A percentile compares a stretch with the other conserved stretches of the same genome.
Conservation (phyloP, 179 eudicot species). For the Camellia oleifera region DNA sequence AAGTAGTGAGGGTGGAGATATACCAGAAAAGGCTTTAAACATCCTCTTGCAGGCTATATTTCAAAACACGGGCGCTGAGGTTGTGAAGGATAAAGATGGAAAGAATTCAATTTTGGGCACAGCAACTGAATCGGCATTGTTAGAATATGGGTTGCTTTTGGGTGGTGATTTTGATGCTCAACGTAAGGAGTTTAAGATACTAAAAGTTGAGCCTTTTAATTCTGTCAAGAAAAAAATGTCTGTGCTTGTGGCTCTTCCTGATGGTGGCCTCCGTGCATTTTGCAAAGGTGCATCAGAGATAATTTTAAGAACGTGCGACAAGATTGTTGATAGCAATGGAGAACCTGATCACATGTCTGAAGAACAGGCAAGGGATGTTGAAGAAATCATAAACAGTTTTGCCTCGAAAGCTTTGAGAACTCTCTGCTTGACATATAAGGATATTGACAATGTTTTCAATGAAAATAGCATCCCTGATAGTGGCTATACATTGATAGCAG, state of each 20-base stretch:
- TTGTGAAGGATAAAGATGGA: conserved; percentile 64
- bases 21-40: conserved; percentile 34
- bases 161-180: conserved; percentile 56
- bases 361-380: conserved; percentile 38
- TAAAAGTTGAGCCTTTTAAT: conserved; percentile 77
- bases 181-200: conserved; percentile 38
- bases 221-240: conserved; percentile 89
- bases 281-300: conserved; percentile 97
- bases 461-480: conserved; percentile 45
- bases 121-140: conserved; percentile 83
- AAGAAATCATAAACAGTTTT: conserved; percentile 58
- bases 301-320: conserved; percentile 62
- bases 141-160: conserved; percentile 67
- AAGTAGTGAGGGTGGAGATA: conserved; percentile 26
- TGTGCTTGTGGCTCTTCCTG: conserved; percentile 65
- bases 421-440: conserved; percentile 76
- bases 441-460: conserved; percentile 36
- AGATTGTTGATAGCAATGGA: conserved; percentile 47
- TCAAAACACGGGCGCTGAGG: conserved; percentile 77
- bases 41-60: conserved; percentile 61
- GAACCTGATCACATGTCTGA: conserved; percentile 46
- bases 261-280: conserved; percentile 64
- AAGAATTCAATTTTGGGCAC: conserved; percentile 65
- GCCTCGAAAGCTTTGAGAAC: conserved; percentile 83
- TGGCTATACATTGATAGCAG: conserved; percentile 68